Evolutionary conservation across 2,329 filamentous ascomycete genomes (phyloP).

Genomic region (Cercospora sp.): DNA sequence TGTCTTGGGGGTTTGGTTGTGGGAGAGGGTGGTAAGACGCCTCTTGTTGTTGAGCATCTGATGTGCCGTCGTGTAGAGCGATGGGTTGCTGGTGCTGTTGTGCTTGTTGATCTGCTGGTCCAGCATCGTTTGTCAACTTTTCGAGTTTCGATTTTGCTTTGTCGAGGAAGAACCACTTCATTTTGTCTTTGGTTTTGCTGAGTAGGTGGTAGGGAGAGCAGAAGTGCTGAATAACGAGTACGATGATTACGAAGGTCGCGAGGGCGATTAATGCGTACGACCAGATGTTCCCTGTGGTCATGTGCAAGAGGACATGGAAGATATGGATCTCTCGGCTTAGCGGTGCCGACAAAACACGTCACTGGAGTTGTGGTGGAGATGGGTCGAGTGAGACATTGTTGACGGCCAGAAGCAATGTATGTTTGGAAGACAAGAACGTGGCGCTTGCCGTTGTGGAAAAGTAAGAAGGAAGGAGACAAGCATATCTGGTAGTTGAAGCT

Average conservation of each 20-base stretch:
- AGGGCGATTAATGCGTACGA: constrained; percentile 26
- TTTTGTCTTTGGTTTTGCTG: constrained; percentile 24
- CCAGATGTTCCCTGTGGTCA: constrained; percentile 6
- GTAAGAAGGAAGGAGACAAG: neutral
- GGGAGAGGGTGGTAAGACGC: constrained; percentile 31
- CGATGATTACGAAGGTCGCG: constrained; percentile 24
- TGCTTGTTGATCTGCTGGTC: neutral
- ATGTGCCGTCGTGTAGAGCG: constrained; percentile 1
- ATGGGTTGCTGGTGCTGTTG: neutral
- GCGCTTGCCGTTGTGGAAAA: neutral
- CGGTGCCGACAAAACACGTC: constrained; percentile 9
- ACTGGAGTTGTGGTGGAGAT: constrained; percentile 6
- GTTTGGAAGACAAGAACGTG: neutral
- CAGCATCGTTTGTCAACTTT: constrained; percentile 25
- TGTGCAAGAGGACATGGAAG: neutral
- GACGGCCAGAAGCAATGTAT: neutral
- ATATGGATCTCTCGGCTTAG: neutral
- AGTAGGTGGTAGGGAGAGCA: constrained; percentile 8
- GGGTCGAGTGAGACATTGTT: constrained; percentile 17
- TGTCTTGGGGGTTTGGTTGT: constrained; percentile 42
- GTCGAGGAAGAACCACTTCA: constrained; percentile 42
- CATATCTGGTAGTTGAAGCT: neutral
- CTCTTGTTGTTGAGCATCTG: constrained; percentile 24
- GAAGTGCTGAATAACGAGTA: constrained; percentile 20
- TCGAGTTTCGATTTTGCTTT: constrained; percentile 41